Evolutionary conservation across 2,329 filamentous ascomycete species (phyloP).

Genomic region (Zymoseptoria ardabiliae): DNA sequence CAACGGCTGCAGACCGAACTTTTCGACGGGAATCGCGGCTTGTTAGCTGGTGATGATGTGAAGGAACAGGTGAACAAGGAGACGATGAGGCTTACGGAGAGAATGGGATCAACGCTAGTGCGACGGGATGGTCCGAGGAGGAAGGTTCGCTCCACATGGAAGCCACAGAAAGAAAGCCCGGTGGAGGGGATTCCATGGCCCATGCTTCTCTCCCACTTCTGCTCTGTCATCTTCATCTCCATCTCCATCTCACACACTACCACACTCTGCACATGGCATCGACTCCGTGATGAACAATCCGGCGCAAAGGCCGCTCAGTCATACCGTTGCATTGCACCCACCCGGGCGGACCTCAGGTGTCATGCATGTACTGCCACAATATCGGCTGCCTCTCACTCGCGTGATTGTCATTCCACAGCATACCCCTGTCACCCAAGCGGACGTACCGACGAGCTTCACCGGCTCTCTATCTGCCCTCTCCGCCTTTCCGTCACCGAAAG

Average conservation of each 20-base stretch:
- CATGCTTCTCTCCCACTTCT: no score
- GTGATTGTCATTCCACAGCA: not conserved
- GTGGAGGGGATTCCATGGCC: no score
- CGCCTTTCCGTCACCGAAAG: not conserved
- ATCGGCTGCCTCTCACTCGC: not conserved
- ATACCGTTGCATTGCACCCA: not conserved
- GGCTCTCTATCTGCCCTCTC: not conserved
- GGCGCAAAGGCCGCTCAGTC: not conserved
- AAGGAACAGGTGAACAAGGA: no score
- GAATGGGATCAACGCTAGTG: not conserved
- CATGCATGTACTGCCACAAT: not conserved
- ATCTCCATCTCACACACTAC: not conserved
- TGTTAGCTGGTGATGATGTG: no score
- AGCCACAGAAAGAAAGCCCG: no score
- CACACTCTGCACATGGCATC: not conserved
- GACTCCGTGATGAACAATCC: not conserved
- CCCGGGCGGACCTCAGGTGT: not conserved
- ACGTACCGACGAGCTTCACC: not conserved
- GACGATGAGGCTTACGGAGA: not conserved
- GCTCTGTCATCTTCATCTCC: not conserved
- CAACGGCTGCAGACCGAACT: no score
- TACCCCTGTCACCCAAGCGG: not conserved
- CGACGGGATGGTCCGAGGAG: not conserved
- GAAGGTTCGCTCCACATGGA: not conserved
- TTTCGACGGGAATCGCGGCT: no score